Evolutionary conservation across 2,329 filamentous ascomycete species (phyloP).

Genomic region (Aspergillus pseudoviridinutans): DNA sequence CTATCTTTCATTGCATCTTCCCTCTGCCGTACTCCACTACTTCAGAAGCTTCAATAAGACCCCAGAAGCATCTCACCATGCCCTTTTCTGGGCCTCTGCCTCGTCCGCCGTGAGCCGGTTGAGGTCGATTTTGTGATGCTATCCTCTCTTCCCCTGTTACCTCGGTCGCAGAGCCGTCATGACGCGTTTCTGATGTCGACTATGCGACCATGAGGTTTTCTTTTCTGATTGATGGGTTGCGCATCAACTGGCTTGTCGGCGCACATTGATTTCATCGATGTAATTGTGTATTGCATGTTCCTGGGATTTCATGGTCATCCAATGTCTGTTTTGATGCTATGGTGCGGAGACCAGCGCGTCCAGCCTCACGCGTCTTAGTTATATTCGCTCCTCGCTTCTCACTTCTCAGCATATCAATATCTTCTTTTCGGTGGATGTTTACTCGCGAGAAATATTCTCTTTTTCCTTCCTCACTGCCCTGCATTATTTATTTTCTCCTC

Average conservation of each 20-base stretch:
- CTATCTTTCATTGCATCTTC: constrained; percentile 12
- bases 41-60: constrained; percentile 9
- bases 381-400: background rate
- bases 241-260: background rate
- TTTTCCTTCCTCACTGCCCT: background rate
- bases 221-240: background rate
- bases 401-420: background rate
- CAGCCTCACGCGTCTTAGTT: background rate
- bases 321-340: background rate
- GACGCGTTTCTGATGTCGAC: constrained; percentile 24
- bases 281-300: constrained; percentile 6
- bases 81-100: background rate
- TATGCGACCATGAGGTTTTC: background rate
- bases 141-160: constrained; percentile 17
- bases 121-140: constrained; percentile 10
- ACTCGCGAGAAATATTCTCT: background rate
- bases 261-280: constrained; percentile 11
- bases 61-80: background rate
- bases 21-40: constrained; percentile 11
- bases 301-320: background rate
- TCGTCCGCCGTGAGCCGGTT: constrained; percentile 10
- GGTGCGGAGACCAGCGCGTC: background rate
- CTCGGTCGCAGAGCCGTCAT: constrained; percentile 23
- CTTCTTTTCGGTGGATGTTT: background rate
- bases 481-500: background rate